These are phyloP conservation scores for Echria macrotheca DNA, from an alignment of 495 filamentous ascomycete genomes.

Conservation along the genomic window DNA sequence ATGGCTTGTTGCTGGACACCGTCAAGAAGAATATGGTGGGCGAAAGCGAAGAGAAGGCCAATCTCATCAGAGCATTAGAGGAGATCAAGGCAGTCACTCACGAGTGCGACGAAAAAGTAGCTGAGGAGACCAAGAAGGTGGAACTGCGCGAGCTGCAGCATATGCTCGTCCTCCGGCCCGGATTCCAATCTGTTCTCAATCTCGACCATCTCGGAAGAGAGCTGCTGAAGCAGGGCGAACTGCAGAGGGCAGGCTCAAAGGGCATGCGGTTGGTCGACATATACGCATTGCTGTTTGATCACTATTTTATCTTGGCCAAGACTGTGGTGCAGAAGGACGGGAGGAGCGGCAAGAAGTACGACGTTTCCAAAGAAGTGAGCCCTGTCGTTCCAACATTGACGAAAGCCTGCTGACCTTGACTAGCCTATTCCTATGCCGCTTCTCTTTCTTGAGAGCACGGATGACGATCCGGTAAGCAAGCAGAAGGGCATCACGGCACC, in stretches of 20 bases:
- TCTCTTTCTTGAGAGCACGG: slow-evolving; percentile 80
- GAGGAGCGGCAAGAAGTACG: slow-evolving; percentile 77
- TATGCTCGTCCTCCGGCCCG: slow-evolving; percentile 77
- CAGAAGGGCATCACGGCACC: slow-evolving; percentile 75
- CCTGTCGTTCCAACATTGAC: too few relatives aligned
- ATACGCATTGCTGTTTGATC: slow-evolving; percentile 89
- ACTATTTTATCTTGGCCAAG: slow-evolving; percentile 93
- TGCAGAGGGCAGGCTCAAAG: slow-evolving; percentile 81
- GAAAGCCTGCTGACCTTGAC: too few relatives aligned
- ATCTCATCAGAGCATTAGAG: slow-evolving; percentile 80
- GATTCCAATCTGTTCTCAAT: slow-evolving; percentile 86
- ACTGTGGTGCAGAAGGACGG: slow-evolving; percentile 60
- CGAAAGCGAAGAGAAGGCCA: slow-evolving; percentile 87
- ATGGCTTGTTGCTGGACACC: slow-evolving; percentile 74
- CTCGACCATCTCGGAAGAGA: slow-evolving; percentile 87
- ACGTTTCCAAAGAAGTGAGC: slow-evolving; percentile 87
- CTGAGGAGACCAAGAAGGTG: slow-evolving; percentile 89
- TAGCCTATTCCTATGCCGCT: slow-evolving; percentile 96
- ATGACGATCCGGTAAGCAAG: slow-evolving; percentile 86
- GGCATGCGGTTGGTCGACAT: slow-evolving; percentile 88
- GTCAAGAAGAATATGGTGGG: slow-evolving; percentile 77
- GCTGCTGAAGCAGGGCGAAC: slow-evolving; percentile 81
- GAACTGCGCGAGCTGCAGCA: slow-evolving; percentile 75
- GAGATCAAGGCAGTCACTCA: slow-evolving; percentile 88
- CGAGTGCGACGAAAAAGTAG: slow-evolving; percentile 93